A percentile compares a stretch with the other conserved stretches of the same genome.
phyloP scores from a whole-genome alignment of 2,329 filamentous ascomycete species.

The Claviceps sp. region DNA sequence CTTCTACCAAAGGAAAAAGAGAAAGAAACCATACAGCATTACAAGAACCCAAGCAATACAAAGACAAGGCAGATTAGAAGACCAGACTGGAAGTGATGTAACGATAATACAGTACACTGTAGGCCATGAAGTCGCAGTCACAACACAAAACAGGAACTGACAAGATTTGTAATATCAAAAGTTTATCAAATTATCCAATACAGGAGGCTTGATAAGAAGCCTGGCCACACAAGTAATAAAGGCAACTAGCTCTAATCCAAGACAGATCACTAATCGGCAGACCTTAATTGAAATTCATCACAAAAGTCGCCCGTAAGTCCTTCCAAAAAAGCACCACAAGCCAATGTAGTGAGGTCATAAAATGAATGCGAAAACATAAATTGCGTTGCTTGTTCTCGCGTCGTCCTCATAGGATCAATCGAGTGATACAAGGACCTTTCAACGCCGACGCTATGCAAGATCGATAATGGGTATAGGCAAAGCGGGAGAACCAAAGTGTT shows the following conservation, averaged over 20 bases:
- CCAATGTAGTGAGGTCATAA: not conserved
- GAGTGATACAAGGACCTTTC: not conserved
- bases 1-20: too few relatives aligned
- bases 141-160: too few relatives aligned
- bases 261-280: not conserved
- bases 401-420: not conserved
- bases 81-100: too few relatives aligned
- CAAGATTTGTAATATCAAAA: too few relatives aligned
- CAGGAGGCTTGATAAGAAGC: not conserved
- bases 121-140: too few relatives aligned
- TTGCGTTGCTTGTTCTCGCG: not conserved
- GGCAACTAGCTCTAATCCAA: not conserved
- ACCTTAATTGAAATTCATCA: too few relatives aligned
- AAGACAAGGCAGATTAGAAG: too few relatives aligned
- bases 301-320: not conserved
- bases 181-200: not conserved
- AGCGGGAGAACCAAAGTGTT: not conserved
- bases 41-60: too few relatives aligned
- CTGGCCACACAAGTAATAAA: not conserved
- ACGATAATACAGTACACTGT: too few relatives aligned
- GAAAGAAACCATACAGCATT: too few relatives aligned
- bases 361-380: not conserved
- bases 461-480: not conserved
- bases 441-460: slow-evolving; percentile 5
- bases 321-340: not conserved